These are phyloP conservation scores for Chara braunii DNA, from an alignment of 139 green algal genomes.

Conservation along the genomic window DNA sequence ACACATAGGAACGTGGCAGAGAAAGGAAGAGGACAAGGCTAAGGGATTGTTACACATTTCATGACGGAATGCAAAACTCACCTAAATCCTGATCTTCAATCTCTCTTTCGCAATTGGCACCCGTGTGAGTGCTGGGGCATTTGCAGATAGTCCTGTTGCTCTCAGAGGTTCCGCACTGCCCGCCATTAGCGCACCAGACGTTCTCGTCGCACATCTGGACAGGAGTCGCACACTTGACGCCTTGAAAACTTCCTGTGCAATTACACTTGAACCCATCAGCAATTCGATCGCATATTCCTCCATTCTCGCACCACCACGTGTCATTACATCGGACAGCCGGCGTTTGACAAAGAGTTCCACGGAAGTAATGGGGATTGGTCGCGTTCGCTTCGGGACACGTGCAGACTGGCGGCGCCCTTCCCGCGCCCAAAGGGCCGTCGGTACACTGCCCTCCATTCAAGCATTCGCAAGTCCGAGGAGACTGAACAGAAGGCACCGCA, in stretches of 20 bases:
- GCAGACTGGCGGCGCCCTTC: constrained; percentile 8
- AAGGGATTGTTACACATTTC: too few relatives aligned
- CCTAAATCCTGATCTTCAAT: constrained; percentile 19
- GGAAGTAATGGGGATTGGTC: constrained; percentile 7
- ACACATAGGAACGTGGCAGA: too few relatives aligned
- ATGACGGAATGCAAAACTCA: too few relatives aligned
- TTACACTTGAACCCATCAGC: not conserved
- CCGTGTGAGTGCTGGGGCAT: constrained; percentile 22
- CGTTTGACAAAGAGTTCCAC: constrained; percentile 26
- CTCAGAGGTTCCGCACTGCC: constrained; percentile 4
- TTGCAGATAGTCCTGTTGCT: constrained; percentile 34
- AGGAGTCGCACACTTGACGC: constrained; percentile 22
- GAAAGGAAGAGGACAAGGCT: too few relatives aligned
- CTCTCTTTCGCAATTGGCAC: constrained; percentile 29
- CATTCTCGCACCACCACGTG: constrained; percentile 37
- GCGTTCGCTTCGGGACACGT: constrained; percentile 5
- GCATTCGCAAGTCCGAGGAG: too few relatives aligned
- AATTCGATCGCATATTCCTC: constrained; percentile 15
- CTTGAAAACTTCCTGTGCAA: constrained; percentile 2
- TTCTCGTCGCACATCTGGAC: constrained; percentile 6
- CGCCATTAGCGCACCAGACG: constrained; percentile 32
- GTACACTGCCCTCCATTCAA: too few relatives aligned
- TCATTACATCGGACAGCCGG: constrained; percentile 16
- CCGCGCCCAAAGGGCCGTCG: too few relatives aligned
- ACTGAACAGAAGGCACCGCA: too few relatives aligned